Evolutionary conservation across 805 yeast genomes (phyloP).

Genomic region (Grigorovia jiainica): DNA sequence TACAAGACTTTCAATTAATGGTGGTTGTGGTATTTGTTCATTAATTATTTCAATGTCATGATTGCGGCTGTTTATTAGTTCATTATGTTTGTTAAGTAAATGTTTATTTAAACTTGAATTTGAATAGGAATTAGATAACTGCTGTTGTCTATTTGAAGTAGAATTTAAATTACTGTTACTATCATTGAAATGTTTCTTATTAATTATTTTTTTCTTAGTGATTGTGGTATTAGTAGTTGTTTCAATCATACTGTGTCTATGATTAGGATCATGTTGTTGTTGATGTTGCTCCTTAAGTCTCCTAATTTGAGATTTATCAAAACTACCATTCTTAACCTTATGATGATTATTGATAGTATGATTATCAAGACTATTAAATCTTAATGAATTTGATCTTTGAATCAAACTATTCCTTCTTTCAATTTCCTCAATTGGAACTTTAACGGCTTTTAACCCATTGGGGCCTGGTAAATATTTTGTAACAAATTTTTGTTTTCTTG

Average conservation of each 20-base stretch:
- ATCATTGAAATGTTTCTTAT: not conserved
- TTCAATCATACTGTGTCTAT: not conserved
- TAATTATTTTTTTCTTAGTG: no score
- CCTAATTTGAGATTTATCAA: not conserved
- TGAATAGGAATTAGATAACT: no score
- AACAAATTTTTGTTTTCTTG: conserved; percentile 34
- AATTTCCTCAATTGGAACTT: conserved; percentile 43
- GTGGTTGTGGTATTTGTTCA: not conserved
- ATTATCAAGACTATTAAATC: not conserved
- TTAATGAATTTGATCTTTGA: not conserved
- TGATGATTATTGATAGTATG: not conserved
- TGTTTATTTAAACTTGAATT: no score
- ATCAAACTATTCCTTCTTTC: conserved; percentile 1
- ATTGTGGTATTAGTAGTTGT: no score
- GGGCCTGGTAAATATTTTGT: conserved; percentile 69
- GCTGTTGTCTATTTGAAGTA: not conserved
- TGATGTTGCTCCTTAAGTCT: no score
- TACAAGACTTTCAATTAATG: conserved; percentile 17
- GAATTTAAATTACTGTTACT: not conserved
- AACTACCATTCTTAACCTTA: not conserved
- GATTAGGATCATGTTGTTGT: no score
- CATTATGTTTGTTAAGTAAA: no score
- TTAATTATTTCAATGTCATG: no score
- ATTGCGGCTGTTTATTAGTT: no score
- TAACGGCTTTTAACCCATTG: conserved; percentile 57